Evolutionary conservation across 1,284 basidiomycete genomes (phyloP).

Genomic region (Austroboletus niveus): DNA sequence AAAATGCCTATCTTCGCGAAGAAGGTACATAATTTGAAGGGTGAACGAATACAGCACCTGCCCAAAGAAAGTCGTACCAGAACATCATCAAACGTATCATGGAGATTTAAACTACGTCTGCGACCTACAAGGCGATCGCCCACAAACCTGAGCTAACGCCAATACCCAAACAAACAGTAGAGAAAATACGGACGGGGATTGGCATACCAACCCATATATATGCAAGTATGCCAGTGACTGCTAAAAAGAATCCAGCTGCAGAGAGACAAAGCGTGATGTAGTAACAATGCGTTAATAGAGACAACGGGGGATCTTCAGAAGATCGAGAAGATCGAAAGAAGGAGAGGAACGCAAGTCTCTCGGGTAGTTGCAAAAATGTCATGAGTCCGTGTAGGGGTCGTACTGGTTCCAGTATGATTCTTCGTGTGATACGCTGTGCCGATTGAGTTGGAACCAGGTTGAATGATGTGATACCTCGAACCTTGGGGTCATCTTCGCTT

Average conservation of each 20-base stretch:
- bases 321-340: not conserved
- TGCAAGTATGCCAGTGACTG: slow-evolving; percentile 25
- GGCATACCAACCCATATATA: slow-evolving; percentile 25
- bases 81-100: not conserved
- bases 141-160: slow-evolving; percentile 19
- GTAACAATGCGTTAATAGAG: slow-evolving; percentile 26
- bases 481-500: slow-evolving; percentile 17
- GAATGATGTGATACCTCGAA: not conserved
- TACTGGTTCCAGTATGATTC: slow-evolving; percentile 20
- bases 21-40: no score
- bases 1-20: no score
- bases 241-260: slow-evolving; percentile 25
- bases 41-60: not conserved
- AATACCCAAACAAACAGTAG: slow-evolving; percentile 28
- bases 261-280: slow-evolving; percentile 24
- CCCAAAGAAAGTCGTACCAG: not conserved
- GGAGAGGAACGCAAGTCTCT: not conserved
- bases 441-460: slow-evolving; percentile 6
- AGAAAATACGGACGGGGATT: slow-evolving; percentile 24
- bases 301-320: slow-evolving; percentile 13
- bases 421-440: slow-evolving; percentile 8
- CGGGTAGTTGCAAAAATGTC: slow-evolving; percentile 1
- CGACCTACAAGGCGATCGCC: slow-evolving; percentile 20
- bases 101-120: slow-evolving; percentile 1
- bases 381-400: slow-evolving; percentile 2